Evolutionary conservation across 345 rosid species (phyloP).

Genomic region (Reutealis trisperma): DNA sequence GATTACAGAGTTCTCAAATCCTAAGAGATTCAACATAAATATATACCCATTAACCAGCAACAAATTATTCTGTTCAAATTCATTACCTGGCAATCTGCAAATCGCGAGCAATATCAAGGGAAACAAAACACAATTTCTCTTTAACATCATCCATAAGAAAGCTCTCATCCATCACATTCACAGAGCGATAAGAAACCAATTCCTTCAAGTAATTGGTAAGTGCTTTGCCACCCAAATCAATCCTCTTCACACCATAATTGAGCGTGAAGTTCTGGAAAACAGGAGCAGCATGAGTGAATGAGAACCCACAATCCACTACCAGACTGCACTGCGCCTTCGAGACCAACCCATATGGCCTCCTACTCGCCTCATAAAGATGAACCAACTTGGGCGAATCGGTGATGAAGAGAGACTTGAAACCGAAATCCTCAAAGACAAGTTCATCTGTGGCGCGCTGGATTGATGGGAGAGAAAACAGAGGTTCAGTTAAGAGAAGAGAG

Average conservation of each 20-base stretch:
- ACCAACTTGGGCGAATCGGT: conserved; percentile 74
- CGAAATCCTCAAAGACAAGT: conserved; percentile 90
- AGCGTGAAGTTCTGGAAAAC: conserved; percentile 74
- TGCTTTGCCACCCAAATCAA: conserved; percentile 91
- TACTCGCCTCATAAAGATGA: conserved; percentile 82
- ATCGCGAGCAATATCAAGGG: conserved; percentile 74
- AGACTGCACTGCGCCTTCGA: conserved; percentile 72
- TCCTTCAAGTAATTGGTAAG: conserved; percentile 90
- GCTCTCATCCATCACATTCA: conserved; percentile 85
- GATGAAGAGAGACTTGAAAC: conserved; percentile 63
- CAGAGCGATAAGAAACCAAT: conserved; percentile 70
- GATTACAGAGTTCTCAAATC: neutral
- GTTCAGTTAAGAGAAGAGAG: conserved; percentile 79
- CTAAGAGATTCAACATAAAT: neutral
- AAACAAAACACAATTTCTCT: conserved; percentile 91
- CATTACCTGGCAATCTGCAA: conserved; percentile 54
- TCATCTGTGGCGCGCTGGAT: conserved; percentile 80
- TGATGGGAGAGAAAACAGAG: conserved; percentile 70
- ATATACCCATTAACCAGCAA: neutral
- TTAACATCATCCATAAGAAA: conserved; percentile 88
- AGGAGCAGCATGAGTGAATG: conserved; percentile 83
- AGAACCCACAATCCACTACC: conserved; percentile 90
- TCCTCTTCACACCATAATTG: conserved; percentile 72
- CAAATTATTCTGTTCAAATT: neutral
- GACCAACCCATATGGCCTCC: conserved; percentile 51